Evolutionary conservation across 306 rosid species (phyloP), one percentile per base, ranked within the genome.

Genomic region (Acacia melanoxylon): DNA sequence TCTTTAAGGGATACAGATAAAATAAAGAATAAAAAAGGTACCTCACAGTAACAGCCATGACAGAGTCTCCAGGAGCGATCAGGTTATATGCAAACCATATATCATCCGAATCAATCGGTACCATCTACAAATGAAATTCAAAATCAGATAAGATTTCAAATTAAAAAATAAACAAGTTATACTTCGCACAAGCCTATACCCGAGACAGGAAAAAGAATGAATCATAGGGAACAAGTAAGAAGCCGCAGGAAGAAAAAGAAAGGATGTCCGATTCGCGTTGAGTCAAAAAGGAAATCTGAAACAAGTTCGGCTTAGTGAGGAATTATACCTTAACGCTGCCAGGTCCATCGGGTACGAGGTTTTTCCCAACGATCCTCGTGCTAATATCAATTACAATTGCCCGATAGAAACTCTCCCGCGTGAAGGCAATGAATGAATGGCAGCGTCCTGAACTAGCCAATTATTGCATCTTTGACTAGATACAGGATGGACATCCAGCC

Each of bases 11-110:
- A 46, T 25, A 5, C 25, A 72, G 29, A 17, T 20, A 74, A 74
- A 52, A 51, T 16, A 33, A 31, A 29, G 16, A 40, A 15, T 10
- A 62, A 20, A 10, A 37, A 56, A 61, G n/a, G 76, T 81, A 94
- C 98, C 98, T 95, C 6, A 95, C 92, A 51, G 99, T 95, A 48
- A 87, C 89, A 12, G 98, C 96, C 98, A 92, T 92, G 44, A 95
- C 82, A 25, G 91, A 79, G 69, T 95, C 99, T 33, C 98, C 98
- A 0, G 92, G 94, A 85, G 97, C 91, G 22, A 93, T 92, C 89
- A 95, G 80, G 87, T 95, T 95, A 88, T 83, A 95, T 6, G 86
- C 99, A 86, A 76, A 89, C 99, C 99, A 95, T 6, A 95, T 49
- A 88, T 95, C 99, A 86, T 95, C 99, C 1, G 98, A 80, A 88